Percentiles rank a stretch among this genome's conserved stretches.
These are phyloP conservation scores for Oryza longistaminata DNA, from an alignment of 176 grass and related monocot species.

Conservation along the genomic window DNA sequence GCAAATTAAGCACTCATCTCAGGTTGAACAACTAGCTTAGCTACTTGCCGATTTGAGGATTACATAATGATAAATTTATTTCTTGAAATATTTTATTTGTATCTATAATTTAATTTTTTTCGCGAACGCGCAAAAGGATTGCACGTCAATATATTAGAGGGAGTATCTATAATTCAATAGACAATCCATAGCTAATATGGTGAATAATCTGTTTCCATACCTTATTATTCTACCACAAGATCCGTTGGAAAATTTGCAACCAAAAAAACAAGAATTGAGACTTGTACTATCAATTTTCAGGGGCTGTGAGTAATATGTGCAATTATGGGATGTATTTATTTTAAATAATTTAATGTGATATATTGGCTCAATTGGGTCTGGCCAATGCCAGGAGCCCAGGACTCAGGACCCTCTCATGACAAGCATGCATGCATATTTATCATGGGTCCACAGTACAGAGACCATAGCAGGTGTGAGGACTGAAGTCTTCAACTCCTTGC, in stretches of 20 bases:
- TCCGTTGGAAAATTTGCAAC: not conserved
- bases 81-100: no score
- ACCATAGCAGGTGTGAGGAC: conserved; percentile 18
- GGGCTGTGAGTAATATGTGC: not conserved
- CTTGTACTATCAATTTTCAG: not conserved
- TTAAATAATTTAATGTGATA: not conserved
- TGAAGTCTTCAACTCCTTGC: conserved; percentile 15
- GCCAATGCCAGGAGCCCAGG: not conserved
- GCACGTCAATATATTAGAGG: no score
- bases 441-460: conserved; percentile 13
- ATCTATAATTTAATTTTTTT: no score
- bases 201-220: no score
- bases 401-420: conserved; percentile 37
- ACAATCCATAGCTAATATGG: no score
- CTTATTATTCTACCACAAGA: not conserved
- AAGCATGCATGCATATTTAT: conserved; percentile 43
- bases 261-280: not conserved
- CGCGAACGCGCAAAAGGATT: no score
- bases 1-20: not conserved
- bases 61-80: not conserved
- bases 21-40: not conserved
- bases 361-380: not conserved
- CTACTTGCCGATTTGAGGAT: not conserved
- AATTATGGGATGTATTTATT: not conserved
- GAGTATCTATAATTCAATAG: no score